phyloP scores from a whole-genome alignment of 805 yeast species.

The Vanderwaltozyma yarrowii region DNA sequence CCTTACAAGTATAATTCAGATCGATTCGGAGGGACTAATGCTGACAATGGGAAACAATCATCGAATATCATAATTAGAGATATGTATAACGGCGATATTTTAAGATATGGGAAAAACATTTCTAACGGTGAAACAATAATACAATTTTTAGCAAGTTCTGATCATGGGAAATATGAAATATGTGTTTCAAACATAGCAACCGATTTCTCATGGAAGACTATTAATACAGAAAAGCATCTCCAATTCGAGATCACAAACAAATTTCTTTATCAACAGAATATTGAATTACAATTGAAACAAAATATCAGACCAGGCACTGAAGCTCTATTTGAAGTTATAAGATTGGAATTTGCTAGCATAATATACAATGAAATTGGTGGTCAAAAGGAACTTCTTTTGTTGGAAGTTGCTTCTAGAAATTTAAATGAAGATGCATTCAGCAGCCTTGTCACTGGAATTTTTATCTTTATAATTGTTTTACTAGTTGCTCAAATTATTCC shows the following conservation, averaged over 20 bases:
- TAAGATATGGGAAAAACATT: constrained; percentile 12
- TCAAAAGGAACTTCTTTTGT: too few relatives aligned
- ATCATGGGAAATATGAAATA: constrained; percentile 9
- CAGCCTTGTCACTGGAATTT: neutral
- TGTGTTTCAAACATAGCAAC: constrained; percentile 25
- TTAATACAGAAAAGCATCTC: constrained; percentile 17
- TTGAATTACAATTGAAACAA: neutral
- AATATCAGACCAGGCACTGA: neutral
- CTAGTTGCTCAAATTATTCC: too few relatives aligned
- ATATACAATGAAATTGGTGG: too few relatives aligned
- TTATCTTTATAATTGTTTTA: neutral
- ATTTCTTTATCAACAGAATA: neutral
- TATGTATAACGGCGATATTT: constrained; percentile 7
- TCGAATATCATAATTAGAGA: constrained; percentile 11
- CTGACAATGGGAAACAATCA: constrained; percentile 17
- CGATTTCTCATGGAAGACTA: constrained; percentile 30
- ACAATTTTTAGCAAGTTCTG: constrained; percentile 6
- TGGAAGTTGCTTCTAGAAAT: neutral
- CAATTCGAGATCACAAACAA: constrained; percentile 10
- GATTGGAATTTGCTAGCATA: too few relatives aligned
- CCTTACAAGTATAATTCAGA: neutral
- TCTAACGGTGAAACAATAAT: constrained; percentile 7
- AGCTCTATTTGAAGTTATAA: too few relatives aligned
- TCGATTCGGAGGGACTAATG: constrained; percentile 21
- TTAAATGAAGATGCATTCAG: neutral